Conservation (phyloP, 805 yeast genomes). For the Spathaspora boniae region DNA sequence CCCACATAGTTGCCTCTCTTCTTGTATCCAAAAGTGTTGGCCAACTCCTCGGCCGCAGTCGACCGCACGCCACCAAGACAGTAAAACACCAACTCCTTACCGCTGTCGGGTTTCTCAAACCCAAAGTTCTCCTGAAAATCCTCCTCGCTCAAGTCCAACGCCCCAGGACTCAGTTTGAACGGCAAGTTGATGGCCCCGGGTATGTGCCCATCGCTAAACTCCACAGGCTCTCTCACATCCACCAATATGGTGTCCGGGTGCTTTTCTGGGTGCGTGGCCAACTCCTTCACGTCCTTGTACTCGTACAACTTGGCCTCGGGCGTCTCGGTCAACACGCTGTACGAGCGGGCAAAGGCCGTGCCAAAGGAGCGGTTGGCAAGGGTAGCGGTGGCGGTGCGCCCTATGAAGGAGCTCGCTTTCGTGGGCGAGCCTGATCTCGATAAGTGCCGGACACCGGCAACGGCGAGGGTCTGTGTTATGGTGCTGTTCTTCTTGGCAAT, state of each 20-base stretch:
- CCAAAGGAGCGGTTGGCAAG: too few species aligned
- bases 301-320: constrained; percentile 47
- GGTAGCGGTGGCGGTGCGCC: too few species aligned
- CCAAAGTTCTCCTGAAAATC: constrained; percentile 82
- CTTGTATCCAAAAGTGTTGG: constrained; percentile 82
- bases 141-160: constrained; percentile 71
- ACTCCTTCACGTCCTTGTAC: constrained; percentile 48
- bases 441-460: too few species aligned
- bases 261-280: constrained; percentile 40
- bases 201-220: constrained; percentile 67
- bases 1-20: constrained; percentile 85
- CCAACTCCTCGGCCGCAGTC: constrained; percentile 86
- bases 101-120: constrained; percentile 68
- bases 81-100: constrained; percentile 78
- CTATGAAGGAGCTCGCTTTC: too few species aligned
- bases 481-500: too few species aligned
- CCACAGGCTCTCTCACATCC: constrained; percentile 92
- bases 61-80: constrained; percentile 93
- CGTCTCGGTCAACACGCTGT: constrained; percentile 36
- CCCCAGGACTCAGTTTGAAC: constrained; percentile 87
- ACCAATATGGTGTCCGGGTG: constrained; percentile 54
- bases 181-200: constrained; percentile 88
- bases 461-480: too few species aligned
- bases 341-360: constrained; percentile 19
- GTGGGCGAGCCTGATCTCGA: too few species aligned